phyloP scores from a whole-genome alignment of 148 eudicot genomes.

The Amaranthus palmeri region DNA sequence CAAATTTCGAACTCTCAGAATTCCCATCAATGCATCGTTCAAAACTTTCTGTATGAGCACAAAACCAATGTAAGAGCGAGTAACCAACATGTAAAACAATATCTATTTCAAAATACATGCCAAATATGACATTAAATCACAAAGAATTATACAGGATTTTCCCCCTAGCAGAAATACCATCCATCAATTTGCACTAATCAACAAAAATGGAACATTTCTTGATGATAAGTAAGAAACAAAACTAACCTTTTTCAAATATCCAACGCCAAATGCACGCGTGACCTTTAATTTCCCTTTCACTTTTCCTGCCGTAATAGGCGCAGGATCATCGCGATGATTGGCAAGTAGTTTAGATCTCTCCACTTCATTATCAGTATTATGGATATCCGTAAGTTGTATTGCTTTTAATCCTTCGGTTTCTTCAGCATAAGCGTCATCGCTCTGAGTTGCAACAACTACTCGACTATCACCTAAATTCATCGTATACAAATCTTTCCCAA shows the following conservation, averaged over 20 bases:
- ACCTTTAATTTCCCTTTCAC: slow-evolving; percentile 95
- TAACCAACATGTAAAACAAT: neutral
- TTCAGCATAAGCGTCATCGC: slow-evolving; percentile 26
- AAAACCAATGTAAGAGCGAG: slow-evolving; percentile 3
- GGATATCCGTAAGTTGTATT: slow-evolving; percentile 71
- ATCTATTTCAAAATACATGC: no score
- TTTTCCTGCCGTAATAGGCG: slow-evolving; percentile 51
- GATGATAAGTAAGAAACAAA: neutral
- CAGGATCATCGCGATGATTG: slow-evolving; percentile 79
- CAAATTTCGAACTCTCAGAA: slow-evolving; percentile 81
- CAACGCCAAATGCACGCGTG: slow-evolving; percentile 95
- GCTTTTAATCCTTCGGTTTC: slow-evolving; percentile 40
- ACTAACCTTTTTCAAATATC: slow-evolving; percentile 82
- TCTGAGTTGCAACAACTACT: slow-evolving; percentile 65
- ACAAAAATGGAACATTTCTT: no score
- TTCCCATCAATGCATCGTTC: slow-evolving; percentile 97
- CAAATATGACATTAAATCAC: no score
- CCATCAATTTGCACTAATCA: no score
- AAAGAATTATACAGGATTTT: no score
- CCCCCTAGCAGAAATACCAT: no score
- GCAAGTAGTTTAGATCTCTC: slow-evolving; percentile 59
- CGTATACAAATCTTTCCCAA: slow-evolving; percentile 73
- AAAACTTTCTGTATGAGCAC: slow-evolving; percentile 55
- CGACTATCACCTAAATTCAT: slow-evolving; percentile 91
- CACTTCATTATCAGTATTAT: slow-evolving; percentile 72